Percentiles rank a stretch among this genome's conserved stretches.
Evolutionary conservation across 768 basidiomycete species (phyloP).

Genomic region (Rhizopogon roseolus): DNA sequence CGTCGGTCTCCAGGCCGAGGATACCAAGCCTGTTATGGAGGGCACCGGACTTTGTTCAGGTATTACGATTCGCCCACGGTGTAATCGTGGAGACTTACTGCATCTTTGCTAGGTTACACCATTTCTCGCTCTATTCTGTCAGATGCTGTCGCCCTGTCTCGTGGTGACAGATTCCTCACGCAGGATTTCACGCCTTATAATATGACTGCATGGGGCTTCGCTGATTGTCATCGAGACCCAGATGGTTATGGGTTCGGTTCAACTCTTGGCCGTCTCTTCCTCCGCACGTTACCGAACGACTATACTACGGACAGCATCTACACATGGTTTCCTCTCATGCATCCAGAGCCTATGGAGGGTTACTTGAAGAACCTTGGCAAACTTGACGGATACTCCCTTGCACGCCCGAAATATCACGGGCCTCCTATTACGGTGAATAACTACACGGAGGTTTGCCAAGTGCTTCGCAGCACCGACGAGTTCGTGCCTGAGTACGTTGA

Average conservation of each 20-base stretch:
- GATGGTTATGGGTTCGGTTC: conserved; percentile 66
- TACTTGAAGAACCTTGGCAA: conserved; percentile 54
- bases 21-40: conserved; percentile 67
- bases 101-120: conserved; percentile 54
- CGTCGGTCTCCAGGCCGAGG: conserved; percentile 75
- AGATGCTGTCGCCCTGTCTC: conserved; percentile 82
- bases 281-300: conserved; percentile 68
- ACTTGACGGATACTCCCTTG: conserved; percentile 49
- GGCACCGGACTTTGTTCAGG: conserved; percentile 86
- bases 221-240: conserved; percentile 74
- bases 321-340: conserved; percentile 89
- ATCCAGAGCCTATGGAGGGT: conserved; percentile 61
- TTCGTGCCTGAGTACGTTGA: conserved; percentile 48
- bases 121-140: conserved; percentile 81
- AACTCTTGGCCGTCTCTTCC: conserved; percentile 66
- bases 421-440: conserved; percentile 31
- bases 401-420: conserved; percentile 37
- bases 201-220: conserved; percentile 79
- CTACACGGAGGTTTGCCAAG: conserved; percentile 47
- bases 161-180: conserved; percentile 81
- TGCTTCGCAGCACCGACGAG: conserved; percentile 39
- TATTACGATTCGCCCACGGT: conserved; percentile 17
- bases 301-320: conserved; percentile 68
- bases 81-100: neutral
- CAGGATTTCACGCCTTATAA: conserved; percentile 79